Conservation (phyloP, 192 early-diverging fungal genomes). For the Neocallimastix lanati region DNA sequence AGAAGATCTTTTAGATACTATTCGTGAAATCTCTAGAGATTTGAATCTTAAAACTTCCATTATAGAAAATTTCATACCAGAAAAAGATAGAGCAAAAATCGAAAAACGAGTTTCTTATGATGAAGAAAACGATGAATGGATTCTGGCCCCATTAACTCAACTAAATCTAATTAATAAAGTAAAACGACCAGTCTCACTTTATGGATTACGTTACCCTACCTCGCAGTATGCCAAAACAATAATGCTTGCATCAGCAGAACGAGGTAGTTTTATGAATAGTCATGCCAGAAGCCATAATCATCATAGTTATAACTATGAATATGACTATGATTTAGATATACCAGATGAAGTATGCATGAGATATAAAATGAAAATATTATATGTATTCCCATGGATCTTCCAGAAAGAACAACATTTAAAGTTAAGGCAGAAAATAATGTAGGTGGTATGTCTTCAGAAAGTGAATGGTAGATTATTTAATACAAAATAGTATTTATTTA, state of each 20-base stretch:
- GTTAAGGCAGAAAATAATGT: background rate
- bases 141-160: conserved; percentile 13
- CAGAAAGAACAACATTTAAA: conserved; percentile 19
- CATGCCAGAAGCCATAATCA: conserved; percentile 12
- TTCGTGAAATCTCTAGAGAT: conserved; percentile 34
- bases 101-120: conserved; percentile 26
- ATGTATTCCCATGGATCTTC: conserved; percentile 15
- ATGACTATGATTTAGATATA: conserved; percentile 22
- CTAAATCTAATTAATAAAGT: conserved; percentile 17
- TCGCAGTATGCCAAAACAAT: conserved; percentile 25
- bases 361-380: conserved; percentile 2
- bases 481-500: no score
- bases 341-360: conserved; percentile 2
- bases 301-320: conserved; percentile 22
- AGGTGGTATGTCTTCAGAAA: background rate
- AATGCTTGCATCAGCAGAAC: conserved; percentile 2
- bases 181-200: conserved; percentile 13
- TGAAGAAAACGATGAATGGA: conserved; percentile 33
- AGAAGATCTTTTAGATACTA: conserved; percentile 37
- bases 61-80: conserved; percentile 38
- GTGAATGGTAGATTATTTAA: background rate
- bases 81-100: conserved; percentile 24
- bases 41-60: conserved; percentile 27
- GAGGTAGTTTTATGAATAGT: background rate
- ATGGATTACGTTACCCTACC: conserved; percentile 16